Base-by-base conservation (phyloP, 1,284 basidiomycete genomes). In the Cutaneotrichosporon curvatum region DNA sequence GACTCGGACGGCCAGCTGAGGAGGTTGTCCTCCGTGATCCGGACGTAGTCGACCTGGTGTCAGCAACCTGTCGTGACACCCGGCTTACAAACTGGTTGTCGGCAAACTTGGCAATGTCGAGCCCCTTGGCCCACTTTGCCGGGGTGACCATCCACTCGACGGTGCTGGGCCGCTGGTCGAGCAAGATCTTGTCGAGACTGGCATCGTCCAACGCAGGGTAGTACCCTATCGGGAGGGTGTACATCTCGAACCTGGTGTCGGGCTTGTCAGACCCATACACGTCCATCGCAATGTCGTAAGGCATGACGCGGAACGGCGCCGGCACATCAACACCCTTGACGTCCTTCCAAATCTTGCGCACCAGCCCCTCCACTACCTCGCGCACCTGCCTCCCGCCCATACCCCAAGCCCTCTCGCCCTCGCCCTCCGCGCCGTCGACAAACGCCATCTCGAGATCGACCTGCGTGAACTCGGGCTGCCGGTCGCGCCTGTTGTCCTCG, bases 391-490 rank as follows among this genome's bases (percentile, higher is more conserved):
- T 65, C 11, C 86, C 89, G 21, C 89, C 88, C 41, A 96, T 91
- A 33, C 80, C 77, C 91, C 91, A 96, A 2, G 61, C 76, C 2
- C 44, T 56, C 40, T 14, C 46, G 18, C 45, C 47, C 36, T 53
- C 53, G 37, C 81, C 80, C 79, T 53, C 52, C 2, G 66, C 58
- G 11, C 91, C 95, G 18, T 84, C 83, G 21, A 95, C 84, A 70
- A 87, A 96, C 2, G 85, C 88, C 87, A 96, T 92, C 73, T 96
- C 92, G 55, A 96, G 71, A 80, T 96, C 92, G 54, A 96, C 78
- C 73, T 96, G 91, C 18, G 92, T 96, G 70, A 96, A 96, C 70
- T 96, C 92, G 0, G 92, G 90, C 65, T 96, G 92, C 23, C 91
- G 79, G 71, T 96, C 91, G 70, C 86, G 90, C 48, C 91, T 78